Evolutionary conservation across 1,284 basidiomycete species (phyloP), one percentile per base, ranked within the genome.

Genomic region (Microbotryum lychnidis-dioicae): DNA sequence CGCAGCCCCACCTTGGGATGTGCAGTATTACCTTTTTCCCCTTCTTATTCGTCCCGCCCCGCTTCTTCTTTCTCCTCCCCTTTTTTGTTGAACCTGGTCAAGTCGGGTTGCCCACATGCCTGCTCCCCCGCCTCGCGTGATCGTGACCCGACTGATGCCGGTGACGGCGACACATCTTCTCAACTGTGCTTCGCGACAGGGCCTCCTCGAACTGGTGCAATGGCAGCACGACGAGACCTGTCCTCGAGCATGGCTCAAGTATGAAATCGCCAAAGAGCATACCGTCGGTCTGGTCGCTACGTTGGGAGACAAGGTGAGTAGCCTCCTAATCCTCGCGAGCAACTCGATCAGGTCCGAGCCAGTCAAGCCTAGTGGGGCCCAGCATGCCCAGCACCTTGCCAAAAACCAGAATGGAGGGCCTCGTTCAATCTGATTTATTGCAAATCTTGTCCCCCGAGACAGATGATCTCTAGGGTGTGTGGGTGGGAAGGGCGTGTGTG

Each of bases 181-280:
- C 37, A 16, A 18, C 37, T 42, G 14, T 42, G 37, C 37, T 42
- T 42, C 37, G 12, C 37, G 37, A 18, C 82, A 87, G 67, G 83
- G 83, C 16, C 87, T 89, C 85, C 63, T 48, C 69, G 69, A 78
- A 57, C 69, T 79, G 37, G 80, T 91, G 7, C 64, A 83, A 2
- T 92, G 89, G 84, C 80, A 83, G 0, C 79, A 87, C 62, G 83
- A 89, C 69, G 74, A 79, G 0, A 73, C 77, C 7, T 87, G 85
- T 57, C 79, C 84, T 33, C 79, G 87, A 18, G 72, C 79, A 27
- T 97, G 93, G 92, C 76, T 96, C 1, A 76, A 93, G 18, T 79
- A 87, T 60, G 85, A 93, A 66, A 77, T 87, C 2, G 73, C 74
- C 20, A 54, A 59, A 55, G 57, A 59, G 14, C 88, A 84, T 2